Conservation (phyloP, 1,284 basidiomycete species). For the Heterobasidion parviporum region DNA sequence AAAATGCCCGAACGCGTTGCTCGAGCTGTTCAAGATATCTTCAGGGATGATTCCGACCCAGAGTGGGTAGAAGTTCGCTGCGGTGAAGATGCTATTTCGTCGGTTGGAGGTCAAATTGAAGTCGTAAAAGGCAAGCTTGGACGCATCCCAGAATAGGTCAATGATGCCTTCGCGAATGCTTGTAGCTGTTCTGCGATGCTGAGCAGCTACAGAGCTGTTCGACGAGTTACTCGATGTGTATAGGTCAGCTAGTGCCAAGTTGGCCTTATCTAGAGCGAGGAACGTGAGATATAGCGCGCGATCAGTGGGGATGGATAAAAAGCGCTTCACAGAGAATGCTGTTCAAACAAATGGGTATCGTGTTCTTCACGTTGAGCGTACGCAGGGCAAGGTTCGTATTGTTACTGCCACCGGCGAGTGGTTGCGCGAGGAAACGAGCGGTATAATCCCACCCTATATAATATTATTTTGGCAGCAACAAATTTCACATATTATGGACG, state of each 20-base stretch:
- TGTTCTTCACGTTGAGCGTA: conserved; percentile 63
- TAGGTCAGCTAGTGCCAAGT: conserved; percentile 53
- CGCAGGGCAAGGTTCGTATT: conserved; percentile 49
- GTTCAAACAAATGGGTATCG: conserved; percentile 76
- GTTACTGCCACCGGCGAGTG: conserved; percentile 28
- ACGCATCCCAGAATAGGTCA: conserved; percentile 81
- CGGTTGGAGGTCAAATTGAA: conserved; percentile 66
- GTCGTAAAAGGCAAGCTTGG: conserved; percentile 84
- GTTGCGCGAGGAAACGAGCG: conserved; percentile 40
- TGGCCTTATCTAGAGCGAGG: conserved; percentile 49
- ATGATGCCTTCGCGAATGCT: conserved; percentile 63
- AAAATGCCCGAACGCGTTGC: conserved; percentile 68
- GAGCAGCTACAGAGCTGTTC: conserved; percentile 36
- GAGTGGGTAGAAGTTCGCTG: conserved; percentile 76
- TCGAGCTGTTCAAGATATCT: conserved; percentile 49
- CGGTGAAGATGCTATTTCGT: conserved; percentile 57
- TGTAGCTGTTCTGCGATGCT: conserved; percentile 53
- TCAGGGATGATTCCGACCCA: conserved; percentile 83
- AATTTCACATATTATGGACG: neutral
- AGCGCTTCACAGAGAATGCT: conserved; percentile 68
- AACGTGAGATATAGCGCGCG: neutral
- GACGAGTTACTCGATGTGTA: conserved; percentile 34
- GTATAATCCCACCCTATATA: conserved; percentile 38
- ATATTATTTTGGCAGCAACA: neutral
- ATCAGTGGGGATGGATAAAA: neutral